Percentiles rank a stretch among this genome's conserved stretches.
phyloP scores from a whole-genome alignment of 176 grass and related monocot genomes.

The Oryza australiensis region DNA sequence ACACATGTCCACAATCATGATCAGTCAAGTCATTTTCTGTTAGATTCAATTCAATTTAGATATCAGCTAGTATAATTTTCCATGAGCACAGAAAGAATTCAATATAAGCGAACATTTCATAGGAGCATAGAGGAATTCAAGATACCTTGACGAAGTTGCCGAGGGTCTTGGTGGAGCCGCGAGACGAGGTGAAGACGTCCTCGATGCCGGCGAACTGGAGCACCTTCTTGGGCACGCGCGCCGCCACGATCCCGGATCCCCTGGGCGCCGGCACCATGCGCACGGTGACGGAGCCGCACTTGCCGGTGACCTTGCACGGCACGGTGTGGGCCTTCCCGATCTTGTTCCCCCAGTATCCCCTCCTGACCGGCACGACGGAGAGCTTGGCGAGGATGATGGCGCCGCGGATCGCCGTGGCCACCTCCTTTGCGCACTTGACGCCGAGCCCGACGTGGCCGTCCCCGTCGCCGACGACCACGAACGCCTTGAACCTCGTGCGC shows the following conservation, averaged over 20 bases:
- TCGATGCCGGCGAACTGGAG: slow-evolving; percentile 88
- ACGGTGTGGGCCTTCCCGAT: slow-evolving; percentile 76
- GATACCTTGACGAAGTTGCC: slow-evolving; percentile 93
- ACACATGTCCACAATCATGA: too few species aligned
- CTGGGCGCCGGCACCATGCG: slow-evolving; percentile 85
- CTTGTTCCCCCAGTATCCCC: slow-evolving; percentile 96
- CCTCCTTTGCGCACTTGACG: slow-evolving; percentile 94
- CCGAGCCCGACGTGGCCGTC: slow-evolving; percentile 85
- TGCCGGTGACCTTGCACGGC: slow-evolving; percentile 90
- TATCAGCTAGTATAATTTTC: background rate
- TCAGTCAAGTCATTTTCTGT: too few species aligned
- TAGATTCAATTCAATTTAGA: too few species aligned
- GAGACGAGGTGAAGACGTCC: slow-evolving; percentile 82
- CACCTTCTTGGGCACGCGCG: slow-evolving; percentile 86
- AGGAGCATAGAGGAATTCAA: background rate
- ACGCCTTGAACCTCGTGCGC: slow-evolving; percentile 88
- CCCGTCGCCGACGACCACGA: slow-evolving; percentile 82
- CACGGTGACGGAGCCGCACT: slow-evolving; percentile 83
- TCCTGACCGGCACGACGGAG: slow-evolving; percentile 72
- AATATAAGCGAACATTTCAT: background rate
- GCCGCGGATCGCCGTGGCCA: slow-evolving; percentile 84
- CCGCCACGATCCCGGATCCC: slow-evolving; percentile 78
- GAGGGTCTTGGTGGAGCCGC: slow-evolving; percentile 93
- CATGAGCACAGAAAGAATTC: background rate
- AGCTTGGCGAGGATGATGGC: slow-evolving; percentile 91